Base-by-base conservation (phyloP, 2,329 filamentous ascomycete species). In the Ophiobolus disseminans region DNA sequence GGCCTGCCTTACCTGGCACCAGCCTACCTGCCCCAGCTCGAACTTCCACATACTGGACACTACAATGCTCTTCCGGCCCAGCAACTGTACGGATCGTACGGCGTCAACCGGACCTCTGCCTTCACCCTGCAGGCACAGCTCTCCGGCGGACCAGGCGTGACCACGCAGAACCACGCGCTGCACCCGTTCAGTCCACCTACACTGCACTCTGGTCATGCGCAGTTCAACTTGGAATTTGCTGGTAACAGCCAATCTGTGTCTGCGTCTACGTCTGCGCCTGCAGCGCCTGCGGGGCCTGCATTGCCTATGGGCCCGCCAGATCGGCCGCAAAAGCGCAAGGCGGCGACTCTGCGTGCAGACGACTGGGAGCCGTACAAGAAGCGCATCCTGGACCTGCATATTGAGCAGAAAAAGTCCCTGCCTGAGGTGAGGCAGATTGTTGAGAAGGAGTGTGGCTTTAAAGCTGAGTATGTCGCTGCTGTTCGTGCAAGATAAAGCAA, bases 361-460 rank as follows among this genome's bases (percentile, higher is more conserved):
- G 60, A 53, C 21, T 66, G 55, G 61, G 56, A 56, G 32, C 58
- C 58, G 25, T 50, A 60, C 22, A 65, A 63, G 21, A 32, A n/a
- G 5, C 44, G 21, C 11, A 55, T 52, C 19, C n/a, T 48, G 2
- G 36, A 59, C 2, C 32, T 62, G 5, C 50, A 64, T 39, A 47
- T 53, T 17, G 34, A 8, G 8, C 26, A 58, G 36, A 35, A 41
- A 3, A 22, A 45, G 20, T 26, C 55, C 1, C 28, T 59, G 3
- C 20, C n/a, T 22, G 23, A 53, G 11, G 53, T 64, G 3, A 56
- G 34, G 28, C 3, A 42, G 14, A 49, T 37, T 4, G 44, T 64
- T 2, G 19, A 57, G 26, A 13, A 48, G 17, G 51, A 61, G 14
- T 30, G 17, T 38, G 47, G 45, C 13, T 62, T 61, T 16, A 42